Conservation (phyloP, 164 flowering plant genomes). For the Tetracentron sinense region DNA sequence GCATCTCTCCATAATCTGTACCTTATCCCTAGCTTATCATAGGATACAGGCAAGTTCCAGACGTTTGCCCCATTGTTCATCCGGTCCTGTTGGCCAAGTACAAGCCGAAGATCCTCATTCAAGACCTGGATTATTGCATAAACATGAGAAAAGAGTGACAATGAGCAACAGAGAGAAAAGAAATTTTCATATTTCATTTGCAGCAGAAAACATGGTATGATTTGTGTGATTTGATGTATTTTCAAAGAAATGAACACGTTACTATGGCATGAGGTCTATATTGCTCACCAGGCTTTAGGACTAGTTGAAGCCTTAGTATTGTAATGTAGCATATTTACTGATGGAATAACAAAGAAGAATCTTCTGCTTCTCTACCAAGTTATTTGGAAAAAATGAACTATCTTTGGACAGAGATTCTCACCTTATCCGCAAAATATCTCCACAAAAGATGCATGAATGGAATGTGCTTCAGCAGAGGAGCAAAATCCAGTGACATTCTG, state of each 20-base stretch:
- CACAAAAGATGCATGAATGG: constrained; percentile 86
- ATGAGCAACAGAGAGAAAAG: too few relatives aligned
- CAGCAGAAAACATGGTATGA: too few relatives aligned
- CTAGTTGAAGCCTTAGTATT: too few relatives aligned
- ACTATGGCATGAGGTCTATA: too few relatives aligned
- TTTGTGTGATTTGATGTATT: too few relatives aligned
- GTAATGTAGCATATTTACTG: too few relatives aligned
- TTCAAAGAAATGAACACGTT: too few relatives aligned
- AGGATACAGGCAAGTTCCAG: constrained; percentile 87
- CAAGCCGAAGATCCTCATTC: constrained; percentile 91
- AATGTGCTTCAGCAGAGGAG: constrained; percentile 71
- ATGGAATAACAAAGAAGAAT: too few relatives aligned
- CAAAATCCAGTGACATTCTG: constrained; percentile 98
- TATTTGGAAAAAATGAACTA: neutral
- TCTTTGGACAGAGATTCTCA: constrained; percentile 16
- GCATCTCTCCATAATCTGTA: constrained; percentile 94
- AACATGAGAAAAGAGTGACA: neutral
- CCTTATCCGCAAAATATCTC: constrained; percentile 95
- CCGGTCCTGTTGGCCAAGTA: constrained; percentile 88
- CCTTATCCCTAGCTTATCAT: constrained; percentile 92
- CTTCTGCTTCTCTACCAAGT: neutral
- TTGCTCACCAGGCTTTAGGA: too few relatives aligned
- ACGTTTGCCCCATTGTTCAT: constrained; percentile 86
- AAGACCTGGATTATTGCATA: constrained; percentile 49
- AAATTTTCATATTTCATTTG: too few relatives aligned